Base-by-base conservation (phyloP, 306 rosid species). In the Lablab purpureus region DNA sequence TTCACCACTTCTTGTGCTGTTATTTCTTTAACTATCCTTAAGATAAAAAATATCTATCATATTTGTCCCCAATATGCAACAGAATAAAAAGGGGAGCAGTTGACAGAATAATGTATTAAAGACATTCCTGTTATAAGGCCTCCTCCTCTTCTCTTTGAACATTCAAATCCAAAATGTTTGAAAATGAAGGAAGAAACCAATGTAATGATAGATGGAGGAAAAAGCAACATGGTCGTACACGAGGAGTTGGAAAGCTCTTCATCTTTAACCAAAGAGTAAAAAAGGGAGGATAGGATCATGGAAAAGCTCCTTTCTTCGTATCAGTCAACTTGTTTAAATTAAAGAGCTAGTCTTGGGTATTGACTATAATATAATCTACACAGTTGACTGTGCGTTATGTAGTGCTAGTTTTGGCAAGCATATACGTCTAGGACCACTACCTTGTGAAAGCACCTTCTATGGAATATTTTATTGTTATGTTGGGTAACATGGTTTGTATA, bases 371-470 rank as follows among this genome's bases (percentile, higher is more conserved):
- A 46, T 34, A n/a, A n/a, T n/a, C n/a, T n/a, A 25, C 25, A 67
- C 14, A 40, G 73, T 79, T 79, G 80, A 75, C 81, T 67, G 51
- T 55, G 80, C 15, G 66, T 79, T 60, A 76, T 74, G 81, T 27
- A 75, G 22, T 75, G 71, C 89, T 71, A 71, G 56, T 82, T 82
- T 65, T 66, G 89, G 82, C 75, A 82, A 82, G 75, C 76, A 62
- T 82, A 54, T 25, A 74, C 28, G 12, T 56, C 68, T 70, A 78
- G 84, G 82, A 85, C 89, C 81, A 83, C 83, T 11, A 27, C 36
- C 41, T n/a, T n/a, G n/a, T n/a, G n/a, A n/a, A n/a, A n/a, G n/a
- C n/a, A 75, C 10, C 77, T 76, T 67, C 71, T 75, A 32, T 64
- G 47, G 87, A 65, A 71, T 78, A 56, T 68, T 75, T 85, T 75